Percentiles rank a stretch among this genome's conserved stretches.
phyloP scores from a whole-genome alignment of 345 rosid species.

The Linum lewisii region DNA sequence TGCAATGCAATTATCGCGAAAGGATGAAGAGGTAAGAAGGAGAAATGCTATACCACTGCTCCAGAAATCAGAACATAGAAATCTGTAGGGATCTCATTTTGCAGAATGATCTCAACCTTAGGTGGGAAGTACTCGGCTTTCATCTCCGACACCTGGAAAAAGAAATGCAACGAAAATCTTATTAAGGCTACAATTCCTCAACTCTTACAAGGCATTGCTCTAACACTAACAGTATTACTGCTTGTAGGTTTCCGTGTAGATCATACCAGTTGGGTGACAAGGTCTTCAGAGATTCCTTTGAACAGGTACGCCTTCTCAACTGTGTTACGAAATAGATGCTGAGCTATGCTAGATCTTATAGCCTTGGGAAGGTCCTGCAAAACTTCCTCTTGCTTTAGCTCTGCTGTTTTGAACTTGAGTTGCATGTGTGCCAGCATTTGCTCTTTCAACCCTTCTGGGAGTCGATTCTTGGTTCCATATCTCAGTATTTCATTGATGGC shows the following conservation, averaged over 20 bases:
- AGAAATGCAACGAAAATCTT: not conserved
- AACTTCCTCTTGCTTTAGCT: slow-evolving; percentile 80
- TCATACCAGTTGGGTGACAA: slow-evolving; percentile 62
- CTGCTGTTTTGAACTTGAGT: slow-evolving; percentile 80
- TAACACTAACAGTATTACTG: not conserved
- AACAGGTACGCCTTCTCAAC: slow-evolving; percentile 60
- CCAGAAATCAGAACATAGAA: slow-evolving; percentile 83
- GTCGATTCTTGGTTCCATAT: slow-evolving; percentile 66
- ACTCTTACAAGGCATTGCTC: not conserved
- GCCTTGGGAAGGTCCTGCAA: slow-evolving; percentile 82
- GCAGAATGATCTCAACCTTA: slow-evolving; percentile 72
- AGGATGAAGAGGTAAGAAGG: too few species aligned
- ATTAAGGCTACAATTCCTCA: not conserved
- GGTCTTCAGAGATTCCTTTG: slow-evolving; percentile 62
- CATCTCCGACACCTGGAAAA: slow-evolving; percentile 60
- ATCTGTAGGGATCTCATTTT: slow-evolving; percentile 89
- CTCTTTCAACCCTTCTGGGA: slow-evolving; percentile 75
- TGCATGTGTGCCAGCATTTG: slow-evolving; percentile 92
- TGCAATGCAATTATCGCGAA: not conserved
- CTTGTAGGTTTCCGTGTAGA: not conserved
- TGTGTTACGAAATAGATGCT: slow-evolving; percentile 54
- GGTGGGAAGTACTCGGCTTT: slow-evolving; percentile 94
- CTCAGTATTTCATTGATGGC: slow-evolving; percentile 63
- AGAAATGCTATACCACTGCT: slow-evolving; percentile 53
- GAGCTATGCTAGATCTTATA: slow-evolving; percentile 70